A percentile compares a stretch with the other conserved stretches of the same genome.
Evolutionary conservation across 1,139 yeast genomes (phyloP).

Genomic region (Zhuliangozyma parablackwelliae): DNA sequence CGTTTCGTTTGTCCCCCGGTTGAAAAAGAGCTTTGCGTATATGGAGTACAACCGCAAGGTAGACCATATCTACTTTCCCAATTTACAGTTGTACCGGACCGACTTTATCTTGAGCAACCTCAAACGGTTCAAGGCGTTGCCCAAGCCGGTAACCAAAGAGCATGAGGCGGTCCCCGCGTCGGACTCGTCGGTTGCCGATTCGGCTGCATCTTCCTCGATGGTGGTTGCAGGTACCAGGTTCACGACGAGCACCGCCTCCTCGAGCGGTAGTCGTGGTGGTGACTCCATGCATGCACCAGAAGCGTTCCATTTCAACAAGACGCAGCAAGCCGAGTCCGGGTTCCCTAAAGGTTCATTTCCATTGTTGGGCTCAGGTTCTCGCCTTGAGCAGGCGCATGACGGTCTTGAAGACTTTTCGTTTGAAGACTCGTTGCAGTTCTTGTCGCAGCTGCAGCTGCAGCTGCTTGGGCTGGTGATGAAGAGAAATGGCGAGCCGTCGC

Average conservation of each 20-base stretch:
- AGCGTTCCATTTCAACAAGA: no score
- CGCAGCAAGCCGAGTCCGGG: no score
- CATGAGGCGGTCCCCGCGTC: no score
- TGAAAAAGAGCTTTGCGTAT: conserved; percentile 3
- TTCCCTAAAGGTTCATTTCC: no score
- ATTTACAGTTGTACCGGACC: conserved; percentile 6
- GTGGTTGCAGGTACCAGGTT: no score
- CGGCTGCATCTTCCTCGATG: no score
- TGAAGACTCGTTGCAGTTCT: conserved; percentile 15
- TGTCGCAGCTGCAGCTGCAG: conserved; percentile 11
- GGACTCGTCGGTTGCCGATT: no score
- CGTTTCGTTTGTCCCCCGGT: conserved; percentile 15
- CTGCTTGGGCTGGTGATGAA: background rate
- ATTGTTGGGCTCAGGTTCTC: no score
- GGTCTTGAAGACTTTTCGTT: conserved; percentile 11
- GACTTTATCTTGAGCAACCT: conserved; percentile 4
- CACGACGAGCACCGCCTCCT: no score
- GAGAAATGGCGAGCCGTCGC: background rate
- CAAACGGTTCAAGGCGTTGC: conserved; percentile 4
- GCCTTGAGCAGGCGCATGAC: background rate
- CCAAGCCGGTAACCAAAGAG: no score
- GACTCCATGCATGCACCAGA: no score
- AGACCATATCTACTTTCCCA: conserved; percentile 14
- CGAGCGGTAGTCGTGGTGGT: no score
- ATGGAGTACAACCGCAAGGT: conserved; percentile 6